phyloP scores from a whole-genome alignment of 1,284 basidiomycete genomes.

The Inonotus hispidus region DNA sequence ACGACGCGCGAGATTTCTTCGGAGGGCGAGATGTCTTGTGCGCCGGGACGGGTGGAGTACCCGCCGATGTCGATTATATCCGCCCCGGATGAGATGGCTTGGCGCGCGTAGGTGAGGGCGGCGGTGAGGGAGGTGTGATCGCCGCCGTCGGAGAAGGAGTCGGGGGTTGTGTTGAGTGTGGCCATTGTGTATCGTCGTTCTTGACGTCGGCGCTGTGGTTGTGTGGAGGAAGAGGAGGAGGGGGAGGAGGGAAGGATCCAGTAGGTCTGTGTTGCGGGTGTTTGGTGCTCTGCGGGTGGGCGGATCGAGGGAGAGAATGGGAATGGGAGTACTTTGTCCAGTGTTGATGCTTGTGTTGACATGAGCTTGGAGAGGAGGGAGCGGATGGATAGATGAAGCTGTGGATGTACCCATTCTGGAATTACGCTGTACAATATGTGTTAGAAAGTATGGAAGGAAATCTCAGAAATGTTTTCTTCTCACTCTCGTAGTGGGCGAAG shows the following conservation, averaged over 20 bases:
- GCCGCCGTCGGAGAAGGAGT: slow-evolving; percentile 94
- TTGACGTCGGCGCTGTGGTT: neutral
- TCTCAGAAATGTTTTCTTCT: slow-evolving; percentile 27
- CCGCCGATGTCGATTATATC: slow-evolving; percentile 92
- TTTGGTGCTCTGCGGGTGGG: slow-evolving; percentile 20
- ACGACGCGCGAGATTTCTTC: slow-evolving; percentile 78
- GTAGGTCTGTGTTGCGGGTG: slow-evolving; percentile 47
- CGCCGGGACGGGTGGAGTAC: slow-evolving; percentile 84
- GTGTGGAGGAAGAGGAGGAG: slow-evolving; percentile 19
- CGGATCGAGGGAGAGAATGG: slow-evolving; percentile 36
- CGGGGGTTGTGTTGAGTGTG: slow-evolving; percentile 92
- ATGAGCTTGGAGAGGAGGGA: slow-evolving; percentile 41
- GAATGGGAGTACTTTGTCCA: slow-evolving; percentile 66
- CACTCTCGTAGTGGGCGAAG: slow-evolving; percentile 85
- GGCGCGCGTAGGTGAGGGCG: slow-evolving; percentile 45
- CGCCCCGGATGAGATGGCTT: slow-evolving; percentile 50
- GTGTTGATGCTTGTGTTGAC: slow-evolving; percentile 30
- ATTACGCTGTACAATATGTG: slow-evolving; percentile 50
- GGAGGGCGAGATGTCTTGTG: slow-evolving; percentile 58
- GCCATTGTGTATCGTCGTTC: slow-evolving; percentile 80
- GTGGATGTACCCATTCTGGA: slow-evolving; percentile 63
- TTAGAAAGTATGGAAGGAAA: neutral
- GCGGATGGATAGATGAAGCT: slow-evolving; percentile 40
- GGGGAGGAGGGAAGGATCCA: slow-evolving; percentile 43
- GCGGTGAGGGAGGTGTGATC: slow-evolving; percentile 44